Evolutionary conservation across 2,329 filamentous ascomycete genomes (phyloP).

Genomic region (Beauveria varroae): DNA sequence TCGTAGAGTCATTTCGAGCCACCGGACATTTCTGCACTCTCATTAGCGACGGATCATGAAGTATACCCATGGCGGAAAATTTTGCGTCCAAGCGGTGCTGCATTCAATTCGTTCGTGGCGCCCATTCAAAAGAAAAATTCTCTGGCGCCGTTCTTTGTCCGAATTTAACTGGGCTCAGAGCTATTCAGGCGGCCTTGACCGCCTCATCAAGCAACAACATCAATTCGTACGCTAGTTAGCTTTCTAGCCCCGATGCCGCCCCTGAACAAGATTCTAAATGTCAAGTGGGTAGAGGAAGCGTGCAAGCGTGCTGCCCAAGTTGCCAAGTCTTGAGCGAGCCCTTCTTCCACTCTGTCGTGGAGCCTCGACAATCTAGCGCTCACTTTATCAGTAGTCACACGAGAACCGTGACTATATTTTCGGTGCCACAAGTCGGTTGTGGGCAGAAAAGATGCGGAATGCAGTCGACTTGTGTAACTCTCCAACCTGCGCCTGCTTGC

Average conservation of each 20-base stretch:
- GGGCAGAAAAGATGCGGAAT: not conserved
- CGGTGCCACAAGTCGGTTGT: not conserved
- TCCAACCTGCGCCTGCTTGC: not conserved
- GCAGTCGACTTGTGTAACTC: not conserved
- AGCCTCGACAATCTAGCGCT: not conserved
- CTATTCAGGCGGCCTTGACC: not conserved
- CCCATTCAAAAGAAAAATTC: not conserved
- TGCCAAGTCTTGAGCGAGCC: not conserved
- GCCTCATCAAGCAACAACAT: not conserved
- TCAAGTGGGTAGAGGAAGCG: too few species aligned
- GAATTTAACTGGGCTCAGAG: not conserved
- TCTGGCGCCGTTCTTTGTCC: not conserved
- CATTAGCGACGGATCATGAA: not conserved
- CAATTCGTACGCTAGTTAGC: not conserved
- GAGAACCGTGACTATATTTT: not conserved
- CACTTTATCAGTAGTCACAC: not conserved
- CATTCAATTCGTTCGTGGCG: not conserved
- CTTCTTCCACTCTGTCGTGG: not conserved
- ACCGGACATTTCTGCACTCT: not conserved
- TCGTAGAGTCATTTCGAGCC: not conserved
- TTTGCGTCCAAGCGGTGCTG: not conserved
- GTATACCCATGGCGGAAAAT: not conserved
- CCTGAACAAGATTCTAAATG: not conserved
- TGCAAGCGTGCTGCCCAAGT: too few species aligned
- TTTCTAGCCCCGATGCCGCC: not conserved